These are phyloP conservation scores for Macrotyloma uniflorum DNA, from an alignment of 306 rosid genomes.

Conservation along the genomic window DNA sequence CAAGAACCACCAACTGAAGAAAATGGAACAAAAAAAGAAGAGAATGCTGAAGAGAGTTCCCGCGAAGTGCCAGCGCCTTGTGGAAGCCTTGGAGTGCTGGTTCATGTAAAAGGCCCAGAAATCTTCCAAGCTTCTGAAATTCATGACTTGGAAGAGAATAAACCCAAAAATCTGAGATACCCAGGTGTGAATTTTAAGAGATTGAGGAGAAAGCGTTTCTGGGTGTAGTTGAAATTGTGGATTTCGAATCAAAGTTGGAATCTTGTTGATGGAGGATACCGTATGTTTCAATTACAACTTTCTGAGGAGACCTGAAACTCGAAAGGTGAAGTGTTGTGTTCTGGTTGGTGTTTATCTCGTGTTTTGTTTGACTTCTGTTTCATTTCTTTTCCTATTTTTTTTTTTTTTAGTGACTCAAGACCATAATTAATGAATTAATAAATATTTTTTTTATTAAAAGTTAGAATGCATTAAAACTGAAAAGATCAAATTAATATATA, in stretches of 20 bases:
- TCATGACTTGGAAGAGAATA: constrained; percentile 46
- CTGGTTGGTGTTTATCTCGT: neutral
- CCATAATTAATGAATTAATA: too few species aligned
- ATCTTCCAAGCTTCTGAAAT: constrained; percentile 82
- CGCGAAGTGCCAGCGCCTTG: constrained; percentile 85
- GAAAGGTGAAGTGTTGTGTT: neutral
- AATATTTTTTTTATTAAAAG: too few species aligned
- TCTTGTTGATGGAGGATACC: constrained; percentile 2
- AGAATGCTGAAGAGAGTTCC: constrained; percentile 60
- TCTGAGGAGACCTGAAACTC: neutral
- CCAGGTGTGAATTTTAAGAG: neutral
- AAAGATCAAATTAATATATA: too few species aligned
- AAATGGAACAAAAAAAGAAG: constrained; percentile 57
- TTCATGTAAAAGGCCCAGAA: constrained; percentile 80
- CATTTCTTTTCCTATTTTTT: too few species aligned
- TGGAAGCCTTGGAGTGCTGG: constrained; percentile 76
- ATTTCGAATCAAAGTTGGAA: constrained; percentile 1
- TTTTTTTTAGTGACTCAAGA: too few species aligned
- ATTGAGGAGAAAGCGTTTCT: neutral
- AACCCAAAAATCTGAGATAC: neutral
- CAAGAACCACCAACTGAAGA: constrained; percentile 72
- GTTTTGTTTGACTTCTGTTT: neutral
- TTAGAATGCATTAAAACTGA: too few species aligned
- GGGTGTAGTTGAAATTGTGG: constrained; percentile 26
- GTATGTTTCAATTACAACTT: neutral